Evolutionary conservation across 495 filamentous ascomycete species (phyloP).

Genomic region (Geoglossum glabrum): DNA sequence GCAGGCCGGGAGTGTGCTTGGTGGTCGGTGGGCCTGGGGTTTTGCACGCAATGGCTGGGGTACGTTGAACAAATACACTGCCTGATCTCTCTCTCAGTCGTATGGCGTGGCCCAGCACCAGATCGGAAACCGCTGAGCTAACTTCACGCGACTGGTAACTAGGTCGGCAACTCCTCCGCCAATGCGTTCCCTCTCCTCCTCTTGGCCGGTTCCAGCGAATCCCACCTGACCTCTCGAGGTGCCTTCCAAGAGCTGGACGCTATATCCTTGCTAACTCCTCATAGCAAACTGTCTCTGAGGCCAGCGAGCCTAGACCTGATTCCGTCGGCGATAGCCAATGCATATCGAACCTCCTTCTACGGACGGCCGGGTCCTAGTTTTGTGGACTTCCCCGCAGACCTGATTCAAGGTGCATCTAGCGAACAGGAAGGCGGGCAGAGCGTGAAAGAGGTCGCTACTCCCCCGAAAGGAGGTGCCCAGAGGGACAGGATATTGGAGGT

Average conservation of each 20-base stretch:
- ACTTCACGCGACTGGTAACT: background rate
- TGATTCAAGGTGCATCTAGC: constrained; percentile 28
- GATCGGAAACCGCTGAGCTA: background rate
- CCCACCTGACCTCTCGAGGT: constrained; percentile 31
- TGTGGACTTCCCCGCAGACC: constrained; percentile 41
- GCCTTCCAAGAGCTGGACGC: constrained; percentile 45
- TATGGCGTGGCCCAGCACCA: background rate
- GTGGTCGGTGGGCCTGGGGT: constrained; percentile 48
- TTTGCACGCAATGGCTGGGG: constrained; percentile 40
- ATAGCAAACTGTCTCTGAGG: constrained; percentile 36
- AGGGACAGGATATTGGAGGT: constrained; percentile 24
- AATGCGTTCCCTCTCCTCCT: constrained; percentile 41
- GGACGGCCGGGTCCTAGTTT: constrained; percentile 37
- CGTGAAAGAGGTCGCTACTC: constrained; percentile 9
- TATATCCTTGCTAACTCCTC: constrained; percentile 33
- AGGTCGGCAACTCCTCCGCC: constrained; percentile 34
- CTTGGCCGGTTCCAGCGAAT: constrained; percentile 36
- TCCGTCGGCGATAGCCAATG: constrained; percentile 28
- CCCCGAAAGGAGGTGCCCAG: constrained; percentile 26
- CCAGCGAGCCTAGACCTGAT: constrained; percentile 29
- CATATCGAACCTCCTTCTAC: constrained; percentile 35
- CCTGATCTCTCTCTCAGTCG: background rate
- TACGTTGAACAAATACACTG: constrained; percentile 13
- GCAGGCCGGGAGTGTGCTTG: constrained; percentile 38
- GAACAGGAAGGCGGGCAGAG: constrained; percentile 9